These are phyloP conservation scores for Corymbia citriodora DNA, from an alignment of 441 rosid genomes.

Conservation along the genomic window DNA sequence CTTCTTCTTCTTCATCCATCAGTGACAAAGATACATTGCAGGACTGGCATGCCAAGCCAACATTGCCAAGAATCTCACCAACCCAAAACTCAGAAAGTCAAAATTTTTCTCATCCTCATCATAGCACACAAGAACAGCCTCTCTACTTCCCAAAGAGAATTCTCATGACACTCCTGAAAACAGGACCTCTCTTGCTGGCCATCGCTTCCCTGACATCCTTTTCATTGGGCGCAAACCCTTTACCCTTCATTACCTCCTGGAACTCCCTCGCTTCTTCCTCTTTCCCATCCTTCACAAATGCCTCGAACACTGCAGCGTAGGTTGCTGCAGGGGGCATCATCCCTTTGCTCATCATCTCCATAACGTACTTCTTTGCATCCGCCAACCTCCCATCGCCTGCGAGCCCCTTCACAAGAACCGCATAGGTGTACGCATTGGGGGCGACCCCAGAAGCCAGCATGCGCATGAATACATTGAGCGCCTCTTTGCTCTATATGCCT, in stretches of 20 bases:
- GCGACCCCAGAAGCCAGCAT: constrained; percentile 60
- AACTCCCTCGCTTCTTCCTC: constrained; percentile 41
- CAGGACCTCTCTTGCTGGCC: constrained; percentile 32
- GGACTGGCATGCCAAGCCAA: neutral
- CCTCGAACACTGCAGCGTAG: constrained; percentile 53
- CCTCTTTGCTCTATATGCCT: constrained; percentile 39
- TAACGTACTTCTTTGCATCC: constrained; percentile 44
- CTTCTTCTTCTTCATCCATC: neutral
- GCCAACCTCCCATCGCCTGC: constrained; percentile 24
- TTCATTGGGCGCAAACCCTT: constrained; percentile 43
- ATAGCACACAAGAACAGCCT: neutral
- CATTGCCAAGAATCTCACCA: neutral
- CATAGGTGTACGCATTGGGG: constrained; percentile 67
- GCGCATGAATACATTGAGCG: constrained; percentile 46
- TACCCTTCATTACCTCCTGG: constrained; percentile 33
- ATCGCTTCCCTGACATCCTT: constrained; percentile 39
- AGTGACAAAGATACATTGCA: neutral
- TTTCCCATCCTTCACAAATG: constrained; percentile 33
- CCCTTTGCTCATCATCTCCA: constrained; percentile 62
- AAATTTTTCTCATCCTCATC: neutral
- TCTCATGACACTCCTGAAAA: constrained; percentile 26
- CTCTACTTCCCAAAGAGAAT: constrained; percentile 34
- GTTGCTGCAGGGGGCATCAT: constrained; percentile 48
- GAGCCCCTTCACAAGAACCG: constrained; percentile 55
- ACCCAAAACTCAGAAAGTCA: neutral